These are phyloP conservation scores for Monosporascus sp. DNA, from an alignment of 2,329 filamentous ascomycete species.

Conservation along the genomic window DNA sequence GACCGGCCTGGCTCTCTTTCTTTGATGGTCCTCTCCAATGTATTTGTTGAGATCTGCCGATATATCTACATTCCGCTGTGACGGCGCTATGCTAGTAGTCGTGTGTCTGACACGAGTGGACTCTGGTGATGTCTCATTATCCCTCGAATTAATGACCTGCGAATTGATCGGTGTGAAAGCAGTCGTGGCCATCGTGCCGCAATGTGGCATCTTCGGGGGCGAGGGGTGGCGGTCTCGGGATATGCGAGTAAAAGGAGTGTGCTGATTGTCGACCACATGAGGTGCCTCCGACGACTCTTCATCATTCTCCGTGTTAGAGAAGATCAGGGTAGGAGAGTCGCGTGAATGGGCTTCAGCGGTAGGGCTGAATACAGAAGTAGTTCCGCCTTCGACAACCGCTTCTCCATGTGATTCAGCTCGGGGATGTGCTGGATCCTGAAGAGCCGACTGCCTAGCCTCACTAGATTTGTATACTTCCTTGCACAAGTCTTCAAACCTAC, in stretches of 20 bases:
- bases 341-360: not conserved
- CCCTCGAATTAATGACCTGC: not conserved
- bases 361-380: not conserved
- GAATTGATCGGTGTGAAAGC: conserved; percentile 2
- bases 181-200: not conserved
- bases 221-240: not conserved
- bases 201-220: not conserved
- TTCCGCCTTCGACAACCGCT: not conserved
- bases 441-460: not conserved
- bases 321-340: not conserved
- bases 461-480: conserved; percentile 30
- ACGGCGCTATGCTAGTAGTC: not conserved
- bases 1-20: not conserved
- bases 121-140: not conserved
- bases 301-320: not conserved
- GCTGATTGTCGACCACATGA: not conserved
- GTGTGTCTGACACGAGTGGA: not conserved
- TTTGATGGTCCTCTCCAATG: not conserved
- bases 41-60: conserved; percentile 15
- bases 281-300: not conserved
- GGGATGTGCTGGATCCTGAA: not conserved
- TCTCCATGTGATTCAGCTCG: not conserved
- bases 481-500: conserved; percentile 43
- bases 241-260: not conserved
- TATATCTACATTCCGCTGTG: conserved; percentile 14